Evolutionary conservation across 176 grass and related monocot genomes (phyloP).

Genomic region (Metroxylon sagu): DNA sequence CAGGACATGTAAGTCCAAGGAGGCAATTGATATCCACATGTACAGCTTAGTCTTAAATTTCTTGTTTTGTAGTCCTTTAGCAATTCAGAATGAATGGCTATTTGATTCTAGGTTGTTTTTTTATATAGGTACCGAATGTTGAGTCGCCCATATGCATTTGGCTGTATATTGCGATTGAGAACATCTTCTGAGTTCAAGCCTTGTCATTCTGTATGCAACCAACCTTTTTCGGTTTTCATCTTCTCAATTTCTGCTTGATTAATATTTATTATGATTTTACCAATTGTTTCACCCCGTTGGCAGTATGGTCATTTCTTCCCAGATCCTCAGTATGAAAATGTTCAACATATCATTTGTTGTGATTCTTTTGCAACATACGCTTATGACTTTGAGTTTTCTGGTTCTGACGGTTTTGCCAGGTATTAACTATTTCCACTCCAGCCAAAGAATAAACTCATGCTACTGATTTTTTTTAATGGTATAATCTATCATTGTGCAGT

Average conservation of each 20-base stretch:
- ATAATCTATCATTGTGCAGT: no score
- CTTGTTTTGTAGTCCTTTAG: no score
- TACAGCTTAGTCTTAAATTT: conserved; percentile 14
- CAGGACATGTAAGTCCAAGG: conserved; percentile 74
- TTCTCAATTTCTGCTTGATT: conserved; percentile 1
- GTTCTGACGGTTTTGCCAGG: conserved; percentile 75
- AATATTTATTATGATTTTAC: conserved; percentile 1
- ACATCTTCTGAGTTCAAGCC: conserved; percentile 89
- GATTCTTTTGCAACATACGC: conserved; percentile 99
- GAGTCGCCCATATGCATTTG: conserved; percentile 98
- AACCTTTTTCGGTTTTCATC: conserved; percentile 1
- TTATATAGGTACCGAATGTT: conserved; percentile 73
- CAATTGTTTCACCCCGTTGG: conserved; percentile 5
- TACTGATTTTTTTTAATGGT: no score
- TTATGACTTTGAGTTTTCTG: conserved; percentile 81
- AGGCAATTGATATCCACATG: background rate
- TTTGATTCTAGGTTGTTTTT: background rate
- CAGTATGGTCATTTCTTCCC: conserved; percentile 99
- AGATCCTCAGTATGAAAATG: conserved; percentile 96
- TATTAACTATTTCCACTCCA: conserved; percentile 17
- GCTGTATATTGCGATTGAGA: conserved; percentile 81
- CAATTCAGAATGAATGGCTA: no score
- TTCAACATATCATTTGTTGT: conserved; percentile 98
- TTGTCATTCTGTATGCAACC: conserved; percentile 62
- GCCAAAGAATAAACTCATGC: no score